Evolutionary conservation across 345 rosid genomes (phyloP).

Genomic region (Luvunga scandens): DNA sequence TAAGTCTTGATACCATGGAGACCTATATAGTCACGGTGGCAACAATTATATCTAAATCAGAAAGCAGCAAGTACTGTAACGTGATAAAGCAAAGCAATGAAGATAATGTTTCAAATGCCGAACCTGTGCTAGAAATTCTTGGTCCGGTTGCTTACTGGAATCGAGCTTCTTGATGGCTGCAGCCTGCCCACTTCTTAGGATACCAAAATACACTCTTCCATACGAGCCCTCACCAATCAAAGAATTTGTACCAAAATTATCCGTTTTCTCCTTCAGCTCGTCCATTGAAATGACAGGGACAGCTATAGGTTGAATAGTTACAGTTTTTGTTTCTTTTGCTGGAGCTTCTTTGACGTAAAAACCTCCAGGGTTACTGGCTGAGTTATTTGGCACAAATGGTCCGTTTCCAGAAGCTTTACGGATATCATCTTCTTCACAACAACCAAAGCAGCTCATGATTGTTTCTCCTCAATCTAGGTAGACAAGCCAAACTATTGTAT

Average conservation of each 20-base stretch:
- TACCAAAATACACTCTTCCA: conserved; percentile 84
- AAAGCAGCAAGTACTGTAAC: background rate
- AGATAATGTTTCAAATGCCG: conserved; percentile 23
- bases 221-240: conserved; percentile 92
- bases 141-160: conserved; percentile 88
- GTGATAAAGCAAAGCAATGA: background rate
- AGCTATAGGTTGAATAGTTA: conserved; percentile 31
- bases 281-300: conserved; percentile 59
- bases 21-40: conserved; percentile 41
- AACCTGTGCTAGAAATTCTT: conserved; percentile 88
- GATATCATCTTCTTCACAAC: conserved; percentile 56
- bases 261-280: conserved; percentile 65
- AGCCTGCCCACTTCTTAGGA: conserved; percentile 55
- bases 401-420: conserved; percentile 53
- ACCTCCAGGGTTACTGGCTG: conserved; percentile 47
- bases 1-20: conserved; percentile 88
- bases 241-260: conserved; percentile 56
- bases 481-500: background rate
- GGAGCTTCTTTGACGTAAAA: conserved; percentile 38
- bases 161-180: conserved; percentile 90
- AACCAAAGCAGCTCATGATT: conserved; percentile 68
- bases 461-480: conserved; percentile 16
- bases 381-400: conserved; percentile 37
- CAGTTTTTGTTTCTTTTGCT: conserved; percentile 1
- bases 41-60: background rate